A percentile compares a stretch with the other conserved stretches of the same genome.
These are phyloP conservation scores for Saitozyma podzolica DNA, from an alignment of 768 basidiomycete species.

Conservation along the genomic window DNA sequence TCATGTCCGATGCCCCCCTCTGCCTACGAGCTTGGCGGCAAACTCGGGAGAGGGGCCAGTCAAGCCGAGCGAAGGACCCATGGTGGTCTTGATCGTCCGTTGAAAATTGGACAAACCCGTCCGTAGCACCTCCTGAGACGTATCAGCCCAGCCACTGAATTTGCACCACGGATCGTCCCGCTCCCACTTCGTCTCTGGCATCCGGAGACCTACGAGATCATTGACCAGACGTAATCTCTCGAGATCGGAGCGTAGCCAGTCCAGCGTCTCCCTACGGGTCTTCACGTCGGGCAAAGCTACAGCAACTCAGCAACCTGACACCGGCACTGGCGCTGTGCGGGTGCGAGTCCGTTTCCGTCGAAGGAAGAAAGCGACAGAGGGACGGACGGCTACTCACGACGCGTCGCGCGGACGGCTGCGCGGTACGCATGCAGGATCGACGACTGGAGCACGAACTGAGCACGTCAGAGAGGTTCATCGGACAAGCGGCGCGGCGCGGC, in stretches of 20 bases:
- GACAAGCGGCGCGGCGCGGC: neutral
- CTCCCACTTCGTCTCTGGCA: neutral
- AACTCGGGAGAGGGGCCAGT: slow-evolving; percentile 19
- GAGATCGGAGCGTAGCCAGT: slow-evolving; percentile 47
- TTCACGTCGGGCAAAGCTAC: slow-evolving; percentile 44
- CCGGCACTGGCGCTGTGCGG: too few species aligned
- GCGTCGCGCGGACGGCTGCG: slow-evolving; percentile 42
- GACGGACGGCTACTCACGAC: slow-evolving; percentile 34
- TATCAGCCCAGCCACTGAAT: neutral
- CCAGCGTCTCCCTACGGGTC: slow-evolving; percentile 48
- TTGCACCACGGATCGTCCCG: neutral
- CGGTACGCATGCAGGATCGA: slow-evolving; percentile 45
- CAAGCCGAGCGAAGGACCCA: slow-evolving; percentile 41
- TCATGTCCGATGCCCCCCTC: slow-evolving; percentile 6
- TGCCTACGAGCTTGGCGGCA: slow-evolving; percentile 36
- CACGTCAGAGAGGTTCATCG: neutral
- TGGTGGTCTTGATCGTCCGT: slow-evolving; percentile 38
- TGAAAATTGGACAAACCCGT: slow-evolving; percentile 42
- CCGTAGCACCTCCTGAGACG: slow-evolving; percentile 29
- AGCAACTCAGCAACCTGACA: neutral
- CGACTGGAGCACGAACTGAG: slow-evolving; percentile 48
- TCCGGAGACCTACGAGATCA: slow-evolving; percentile 38
- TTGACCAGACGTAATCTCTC: slow-evolving; percentile 32
- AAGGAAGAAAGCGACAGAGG: neutral
- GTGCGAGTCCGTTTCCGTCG: too few species aligned